These are phyloP conservation scores for Colletotrichum costaricense DNA, from an alignment of 2,329 filamentous ascomycete species.

Conservation along the genomic window DNA sequence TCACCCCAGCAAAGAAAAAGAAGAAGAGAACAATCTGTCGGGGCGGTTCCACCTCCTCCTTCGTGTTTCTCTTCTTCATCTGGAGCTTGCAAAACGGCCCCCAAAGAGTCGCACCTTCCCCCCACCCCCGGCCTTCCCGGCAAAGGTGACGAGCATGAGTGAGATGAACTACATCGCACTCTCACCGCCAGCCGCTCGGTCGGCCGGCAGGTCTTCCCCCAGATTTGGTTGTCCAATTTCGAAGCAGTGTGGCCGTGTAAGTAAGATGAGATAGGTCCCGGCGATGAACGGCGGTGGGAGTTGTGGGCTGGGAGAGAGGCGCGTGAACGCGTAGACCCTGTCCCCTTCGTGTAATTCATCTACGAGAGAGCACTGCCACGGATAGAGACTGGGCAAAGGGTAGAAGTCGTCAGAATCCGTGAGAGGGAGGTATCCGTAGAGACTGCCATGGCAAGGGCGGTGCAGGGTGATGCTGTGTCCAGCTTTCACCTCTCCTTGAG, in stretches of 20 bases:
- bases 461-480: no score
- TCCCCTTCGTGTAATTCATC: background rate
- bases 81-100: background rate
- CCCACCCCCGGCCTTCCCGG: background rate
- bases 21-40: background rate
- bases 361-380: no score
- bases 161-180: background rate
- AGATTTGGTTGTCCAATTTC: no score
- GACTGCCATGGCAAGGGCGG: no score
- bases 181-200: background rate
- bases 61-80: background rate
- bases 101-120: background rate
- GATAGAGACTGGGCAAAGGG: no score
- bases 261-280: background rate
- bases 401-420: no score
- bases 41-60: background rate
- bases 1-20: background rate
- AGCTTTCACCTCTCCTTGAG: no score
- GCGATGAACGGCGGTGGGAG: background rate
- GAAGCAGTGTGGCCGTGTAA: background rate
- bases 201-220: no score
- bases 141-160: background rate
- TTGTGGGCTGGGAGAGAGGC: background rate
- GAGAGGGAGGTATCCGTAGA: no score
- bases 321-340: background rate